Evolutionary conservation across 192 early-diverging fungal genomes (phyloP), one percentile per base, ranked within the genome.

Genomic region (Martensiomyces pterosporus): DNA sequence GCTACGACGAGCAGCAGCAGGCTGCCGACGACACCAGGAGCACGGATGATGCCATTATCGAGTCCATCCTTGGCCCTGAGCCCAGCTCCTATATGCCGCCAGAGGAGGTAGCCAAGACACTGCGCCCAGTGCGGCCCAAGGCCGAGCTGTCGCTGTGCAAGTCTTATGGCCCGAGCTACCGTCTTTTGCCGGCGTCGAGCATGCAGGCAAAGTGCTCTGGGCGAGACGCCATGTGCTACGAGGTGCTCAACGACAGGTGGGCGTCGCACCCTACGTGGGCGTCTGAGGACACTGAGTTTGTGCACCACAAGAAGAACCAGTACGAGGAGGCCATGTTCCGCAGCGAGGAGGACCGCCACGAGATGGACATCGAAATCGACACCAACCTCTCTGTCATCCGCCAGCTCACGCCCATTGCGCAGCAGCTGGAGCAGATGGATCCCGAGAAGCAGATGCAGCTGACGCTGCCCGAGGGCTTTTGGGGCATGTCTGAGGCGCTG

Each of bases 361-460:
- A 99, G 55, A 97, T 96, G 78, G 94, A 99, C 57, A 80, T 97
- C 62, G 91, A 94, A 67, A 96, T 99, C 46, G 91, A 97, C 61
- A 86, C 93, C 39, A 97, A 97, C 45, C 54, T 92, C 46, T 82
- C 88, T 23, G 85, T 86, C 2, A 99, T 99, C 65, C 81, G 84
- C 6, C 65, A 97, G 23, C 66, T 99, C 41, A 90, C 94, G 50
- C 92, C 93, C 4, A 91, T 99, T 48, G 86, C 82, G 5, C 83
- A 82, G 58, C 80, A 89, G 48, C 87, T 99, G 25, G 77, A 85
- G 52, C 64, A 78, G 23, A 94, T 99, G 94, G 58, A 76, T 2
- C 48, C 66, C 0, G 94, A 97, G 12, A 92, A 98, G 52, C 77
- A 76, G 34, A 45, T 64, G 18, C 76, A 79, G 37, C 86, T 92